Evolutionary conservation across 495 filamentous ascomycete genomes (phyloP).

Genomic region (Trichoderma erinaceum): DNA sequence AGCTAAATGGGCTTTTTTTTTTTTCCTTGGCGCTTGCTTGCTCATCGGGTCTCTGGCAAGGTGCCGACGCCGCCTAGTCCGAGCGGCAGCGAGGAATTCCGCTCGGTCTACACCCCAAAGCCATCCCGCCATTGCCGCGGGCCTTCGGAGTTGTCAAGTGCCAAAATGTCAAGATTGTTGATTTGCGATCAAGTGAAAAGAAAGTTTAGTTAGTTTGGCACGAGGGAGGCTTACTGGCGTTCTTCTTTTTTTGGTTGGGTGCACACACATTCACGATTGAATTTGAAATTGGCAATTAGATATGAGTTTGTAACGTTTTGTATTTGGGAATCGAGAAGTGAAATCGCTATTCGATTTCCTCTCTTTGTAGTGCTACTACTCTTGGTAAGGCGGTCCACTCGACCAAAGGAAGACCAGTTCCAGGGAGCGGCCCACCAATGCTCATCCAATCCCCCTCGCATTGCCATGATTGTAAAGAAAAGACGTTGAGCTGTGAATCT

Average conservation of each 20-base stretch:
- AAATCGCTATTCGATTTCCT: conserved; percentile 5
- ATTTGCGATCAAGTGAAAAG: background rate
- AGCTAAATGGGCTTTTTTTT: background rate
- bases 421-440: conserved; percentile 12
- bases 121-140: conserved; percentile 5
- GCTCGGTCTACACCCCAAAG: background rate
- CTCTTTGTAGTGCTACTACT: background rate
- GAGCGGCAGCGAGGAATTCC: background rate
- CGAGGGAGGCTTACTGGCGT: too few relatives aligned
- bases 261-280: background rate
- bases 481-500: conserved; percentile 8
- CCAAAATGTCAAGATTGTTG: background rate
- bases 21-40: background rate
- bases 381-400: conserved; percentile 6
- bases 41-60: conserved; percentile 3
- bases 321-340: background rate
- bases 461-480: background rate
- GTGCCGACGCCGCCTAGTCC: conserved; percentile 4
- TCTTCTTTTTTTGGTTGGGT: too few relatives aligned
- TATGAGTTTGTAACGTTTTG: background rate
- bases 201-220: too few relatives aligned
- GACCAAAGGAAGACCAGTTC: conserved; percentile 14
- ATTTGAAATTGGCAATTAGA: background rate
- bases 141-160: background rate
- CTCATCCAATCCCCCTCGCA: conserved; percentile 1